Conservation (phyloP, 768 basidiomycete genomes). For the Naematelia aurantialba region DNA sequence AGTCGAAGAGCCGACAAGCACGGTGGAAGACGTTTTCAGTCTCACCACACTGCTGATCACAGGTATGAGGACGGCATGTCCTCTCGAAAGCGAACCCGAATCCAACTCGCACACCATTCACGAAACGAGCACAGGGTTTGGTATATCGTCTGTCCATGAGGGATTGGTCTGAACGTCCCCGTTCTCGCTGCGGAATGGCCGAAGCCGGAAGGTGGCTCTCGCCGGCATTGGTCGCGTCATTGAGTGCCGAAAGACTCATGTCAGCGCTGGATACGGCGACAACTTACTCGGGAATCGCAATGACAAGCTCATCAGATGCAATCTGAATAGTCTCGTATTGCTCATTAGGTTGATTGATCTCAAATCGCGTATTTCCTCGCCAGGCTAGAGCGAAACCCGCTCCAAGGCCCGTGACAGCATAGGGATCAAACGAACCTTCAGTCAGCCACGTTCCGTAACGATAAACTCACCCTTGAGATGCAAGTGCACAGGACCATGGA, state of each 20-base stretch:
- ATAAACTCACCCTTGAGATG: slow-evolving; percentile 72
- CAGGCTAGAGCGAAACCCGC: slow-evolving; percentile 85
- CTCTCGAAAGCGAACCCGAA: slow-evolving; percentile 78
- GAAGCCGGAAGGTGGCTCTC: slow-evolving; percentile 7
- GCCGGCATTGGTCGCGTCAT: slow-evolving; percentile 49
- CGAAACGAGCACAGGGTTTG: slow-evolving; percentile 78
- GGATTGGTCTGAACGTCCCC: slow-evolving; percentile 7
- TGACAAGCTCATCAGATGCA: slow-evolving; percentile 69
- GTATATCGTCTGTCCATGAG: slow-evolving; percentile 48
- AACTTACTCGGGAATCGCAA: slow-evolving; percentile 79
- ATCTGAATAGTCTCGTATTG: slow-evolving; percentile 79
- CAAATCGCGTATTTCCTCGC: slow-evolving; percentile 68
- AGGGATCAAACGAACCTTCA: slow-evolving; percentile 77
- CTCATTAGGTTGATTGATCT: slow-evolving; percentile 66
- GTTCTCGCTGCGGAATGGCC: slow-evolving; percentile 13
- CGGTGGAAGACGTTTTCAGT: slow-evolving; percentile 60
- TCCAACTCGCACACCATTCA: slow-evolving; percentile 80
- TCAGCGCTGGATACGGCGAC: slow-evolving; percentile 5
- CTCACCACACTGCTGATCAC: slow-evolving; percentile 57
- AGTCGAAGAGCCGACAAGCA: slow-evolving; percentile 74
- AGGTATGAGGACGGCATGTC: slow-evolving; percentile 66
- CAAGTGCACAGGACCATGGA: slow-evolving; percentile 63
- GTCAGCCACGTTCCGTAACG: neutral
- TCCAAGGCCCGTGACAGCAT: slow-evolving; percentile 64
- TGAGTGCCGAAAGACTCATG: slow-evolving; percentile 32